A percentile compares a stretch with the other conserved stretches of the same genome.
Evolutionary conservation across 768 basidiomycete species (phyloP).

Genomic region (Phylloporus sp.): DNA sequence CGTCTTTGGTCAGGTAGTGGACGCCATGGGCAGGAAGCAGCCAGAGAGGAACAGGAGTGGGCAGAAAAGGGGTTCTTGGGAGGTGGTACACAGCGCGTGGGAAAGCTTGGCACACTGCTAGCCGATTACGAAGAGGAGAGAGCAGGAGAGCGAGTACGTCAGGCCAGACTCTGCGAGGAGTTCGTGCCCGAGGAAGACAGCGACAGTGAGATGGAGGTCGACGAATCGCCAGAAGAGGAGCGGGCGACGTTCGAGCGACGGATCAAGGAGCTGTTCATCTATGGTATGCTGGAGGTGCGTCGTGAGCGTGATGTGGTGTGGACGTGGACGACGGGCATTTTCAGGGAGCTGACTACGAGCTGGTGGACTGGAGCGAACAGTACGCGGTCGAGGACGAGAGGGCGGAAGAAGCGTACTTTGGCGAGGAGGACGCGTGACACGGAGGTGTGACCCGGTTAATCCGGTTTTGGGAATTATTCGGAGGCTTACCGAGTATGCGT

Average conservation of each 20-base stretch:
- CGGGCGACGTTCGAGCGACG: constrained; percentile 51
- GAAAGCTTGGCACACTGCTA: constrained; percentile 62
- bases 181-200: constrained; percentile 63
- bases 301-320: background rate
- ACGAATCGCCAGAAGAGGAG: constrained; percentile 47
- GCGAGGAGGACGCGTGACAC: constrained; percentile 49
- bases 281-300: constrained; percentile 68
- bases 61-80: constrained; percentile 60
- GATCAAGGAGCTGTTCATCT: constrained; percentile 68
- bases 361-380: constrained; percentile 70
- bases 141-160: constrained; percentile 56
- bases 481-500: no score
- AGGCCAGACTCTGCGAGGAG: constrained; percentile 41
- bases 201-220: constrained; percentile 45
- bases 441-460: constrained; percentile 2
- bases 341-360: constrained; percentile 66
- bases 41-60: constrained; percentile 67
- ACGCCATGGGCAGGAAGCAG: constrained; percentile 46
- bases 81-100: constrained; percentile 49
- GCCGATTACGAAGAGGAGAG: constrained; percentile 76
- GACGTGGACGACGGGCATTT: constrained; percentile 1
- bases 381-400: constrained; percentile 57
- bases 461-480: constrained; percentile 17
- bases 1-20: constrained; percentile 59
- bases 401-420: constrained; percentile 73